Evolutionary conservation across 345 rosid genomes (phyloP).

Genomic region (Dipteronia sinensis): DNA sequence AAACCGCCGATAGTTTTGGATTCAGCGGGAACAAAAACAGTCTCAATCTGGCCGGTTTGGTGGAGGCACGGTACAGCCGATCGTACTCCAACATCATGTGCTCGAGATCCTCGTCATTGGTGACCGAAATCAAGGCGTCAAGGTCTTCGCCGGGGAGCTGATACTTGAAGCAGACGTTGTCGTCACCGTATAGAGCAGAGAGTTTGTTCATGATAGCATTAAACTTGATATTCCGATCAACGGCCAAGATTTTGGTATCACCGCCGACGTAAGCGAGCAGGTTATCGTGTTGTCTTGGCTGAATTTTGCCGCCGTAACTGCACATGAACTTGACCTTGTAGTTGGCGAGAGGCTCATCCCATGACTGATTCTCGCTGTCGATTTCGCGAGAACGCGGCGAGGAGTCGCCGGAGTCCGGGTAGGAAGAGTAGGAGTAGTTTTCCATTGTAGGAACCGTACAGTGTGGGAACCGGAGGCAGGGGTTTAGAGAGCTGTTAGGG

Average conservation of each 20-base stretch:
- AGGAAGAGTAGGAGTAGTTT: conserved; percentile 48
- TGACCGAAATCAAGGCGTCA: conserved; percentile 63
- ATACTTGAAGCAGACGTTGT: conserved; percentile 51
- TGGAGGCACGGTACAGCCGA: conserved; percentile 40
- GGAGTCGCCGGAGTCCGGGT: conserved; percentile 62
- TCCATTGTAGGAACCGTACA: conserved; percentile 35
- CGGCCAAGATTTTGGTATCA: conserved; percentile 62
- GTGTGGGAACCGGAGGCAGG: background rate
- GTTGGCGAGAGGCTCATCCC: conserved; percentile 45
- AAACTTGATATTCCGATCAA: conserved; percentile 50
- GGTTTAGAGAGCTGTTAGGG: conserved; percentile 14
- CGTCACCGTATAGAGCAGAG: conserved; percentile 36
- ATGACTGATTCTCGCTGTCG: conserved; percentile 53
- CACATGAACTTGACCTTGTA: conserved; percentile 60
- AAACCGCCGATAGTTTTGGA: conserved; percentile 20
- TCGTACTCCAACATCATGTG: conserved; percentile 72
- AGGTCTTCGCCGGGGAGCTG: conserved; percentile 77
- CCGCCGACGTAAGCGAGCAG: conserved; percentile 61
- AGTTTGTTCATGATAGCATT: conserved; percentile 41
- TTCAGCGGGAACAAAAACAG: conserved; percentile 48
- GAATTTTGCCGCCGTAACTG: conserved; percentile 72
- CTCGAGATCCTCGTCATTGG: conserved; percentile 68
- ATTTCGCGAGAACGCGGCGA: conserved; percentile 65
- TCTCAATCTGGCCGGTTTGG: conserved; percentile 55
- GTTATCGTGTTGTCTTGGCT: conserved; percentile 61